Conservation (phyloP, 164 flowering plant species). For the Nymphaea thermarum region DNA sequence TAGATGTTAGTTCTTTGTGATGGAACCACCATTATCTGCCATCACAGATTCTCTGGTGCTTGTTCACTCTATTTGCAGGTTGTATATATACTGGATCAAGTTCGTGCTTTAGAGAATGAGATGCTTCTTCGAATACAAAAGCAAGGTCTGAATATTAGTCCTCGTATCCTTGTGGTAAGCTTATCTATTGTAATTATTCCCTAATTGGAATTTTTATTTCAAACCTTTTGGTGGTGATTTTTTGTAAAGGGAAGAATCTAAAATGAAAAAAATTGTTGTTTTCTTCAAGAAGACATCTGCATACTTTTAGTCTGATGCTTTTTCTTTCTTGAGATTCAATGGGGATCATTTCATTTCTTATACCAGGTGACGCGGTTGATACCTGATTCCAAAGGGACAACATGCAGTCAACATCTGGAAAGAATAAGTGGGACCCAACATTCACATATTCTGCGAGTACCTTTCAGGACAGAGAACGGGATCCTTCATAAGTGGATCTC, state of each 20-base stretch:
- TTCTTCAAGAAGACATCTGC: no score
- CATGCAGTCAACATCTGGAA: constrained; percentile 91
- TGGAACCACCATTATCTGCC: not conserved
- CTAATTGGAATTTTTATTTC: not conserved
- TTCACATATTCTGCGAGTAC: constrained; percentile 79
- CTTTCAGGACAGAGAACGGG: constrained; percentile 80
- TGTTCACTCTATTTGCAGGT: constrained; percentile 27
- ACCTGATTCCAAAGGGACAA: constrained; percentile 92
- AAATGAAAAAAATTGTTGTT: no score
- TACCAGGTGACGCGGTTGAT: constrained; percentile 80
- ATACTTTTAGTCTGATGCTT: not conserved
- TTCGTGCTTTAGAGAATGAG: constrained; percentile 86
- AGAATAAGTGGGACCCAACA: constrained; percentile 78
- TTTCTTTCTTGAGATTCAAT: not conserved
- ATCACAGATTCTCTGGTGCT: not conserved
- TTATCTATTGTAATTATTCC: not conserved
- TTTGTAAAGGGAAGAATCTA: no score
- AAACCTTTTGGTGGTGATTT: not conserved
- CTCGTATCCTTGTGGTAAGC: constrained; percentile 80
- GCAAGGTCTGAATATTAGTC: constrained; percentile 76
- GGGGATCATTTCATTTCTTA: not conserved
- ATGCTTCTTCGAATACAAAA: constrained; percentile 63
- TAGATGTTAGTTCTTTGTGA: no score
- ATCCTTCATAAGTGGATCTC: constrained; percentile 93
- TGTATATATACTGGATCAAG: constrained; percentile 96